Conservation (phyloP, 305 asterid genomes). For the Solanum hybrid region DNA sequence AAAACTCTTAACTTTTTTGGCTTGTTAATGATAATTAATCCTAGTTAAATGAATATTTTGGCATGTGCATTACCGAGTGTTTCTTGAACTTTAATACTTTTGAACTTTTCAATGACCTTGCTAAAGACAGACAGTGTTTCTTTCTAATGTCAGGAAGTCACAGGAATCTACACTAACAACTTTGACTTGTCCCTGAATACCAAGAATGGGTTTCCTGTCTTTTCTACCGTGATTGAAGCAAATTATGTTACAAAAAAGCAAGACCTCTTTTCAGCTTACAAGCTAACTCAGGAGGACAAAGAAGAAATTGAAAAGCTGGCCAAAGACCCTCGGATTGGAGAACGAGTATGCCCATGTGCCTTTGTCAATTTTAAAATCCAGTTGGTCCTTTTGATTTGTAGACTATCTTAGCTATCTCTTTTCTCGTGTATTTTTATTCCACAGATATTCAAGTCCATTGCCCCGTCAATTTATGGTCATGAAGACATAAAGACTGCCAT, state of each 20-base stretch:
- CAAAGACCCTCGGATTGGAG: constrained; percentile 94
- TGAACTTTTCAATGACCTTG: background rate
- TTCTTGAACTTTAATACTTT: background rate
- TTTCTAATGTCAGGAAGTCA: constrained; percentile 72
- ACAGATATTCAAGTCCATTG: constrained; percentile 84
- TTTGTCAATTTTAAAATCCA: background rate
- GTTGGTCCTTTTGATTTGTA: background rate
- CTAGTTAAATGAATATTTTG: background rate
- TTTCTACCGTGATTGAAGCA: constrained; percentile 96
- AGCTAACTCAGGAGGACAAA: constrained; percentile 94
- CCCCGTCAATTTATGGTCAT: constrained; percentile 94
- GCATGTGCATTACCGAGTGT: background rate
- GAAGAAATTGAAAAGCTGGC: constrained; percentile 90
- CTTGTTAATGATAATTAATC: background rate
- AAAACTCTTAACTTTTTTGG: constrained; percentile 6
- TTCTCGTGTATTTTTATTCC: constrained; percentile 1
- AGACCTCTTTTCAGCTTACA: constrained; percentile 92
- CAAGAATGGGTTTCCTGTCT: constrained; percentile 96
- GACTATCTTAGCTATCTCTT: background rate
- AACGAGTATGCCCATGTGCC: constrained; percentile 43
- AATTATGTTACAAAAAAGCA: constrained; percentile 89
- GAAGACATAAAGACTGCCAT: constrained; percentile 95
- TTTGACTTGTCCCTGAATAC: constrained; percentile 91
- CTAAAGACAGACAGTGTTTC: background rate
- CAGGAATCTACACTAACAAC: constrained; percentile 92